Conservation (phyloP, 768 basidiomycete species). For the Nidularia pulvinata region DNA sequence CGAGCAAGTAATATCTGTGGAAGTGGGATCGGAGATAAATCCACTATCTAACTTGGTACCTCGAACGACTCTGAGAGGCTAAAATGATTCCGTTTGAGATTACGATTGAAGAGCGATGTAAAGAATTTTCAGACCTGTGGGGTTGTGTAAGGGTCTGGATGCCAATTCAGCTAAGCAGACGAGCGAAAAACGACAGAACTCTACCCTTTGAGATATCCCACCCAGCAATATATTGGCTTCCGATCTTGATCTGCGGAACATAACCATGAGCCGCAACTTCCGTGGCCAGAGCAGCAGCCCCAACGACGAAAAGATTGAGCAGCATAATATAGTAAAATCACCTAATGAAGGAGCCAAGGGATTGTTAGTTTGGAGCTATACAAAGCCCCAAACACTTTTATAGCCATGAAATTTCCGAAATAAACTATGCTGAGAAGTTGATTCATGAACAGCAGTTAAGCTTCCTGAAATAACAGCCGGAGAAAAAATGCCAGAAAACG, state of each 20-base stretch:
- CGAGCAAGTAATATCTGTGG: conserved; percentile 32
- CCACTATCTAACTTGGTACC: conserved; percentile 33
- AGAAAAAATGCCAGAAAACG: too few species aligned
- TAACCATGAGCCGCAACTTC: conserved; percentile 30
- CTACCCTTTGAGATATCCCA: conserved; percentile 29
- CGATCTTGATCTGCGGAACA: conserved; percentile 28
- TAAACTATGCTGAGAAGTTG: too few species aligned
- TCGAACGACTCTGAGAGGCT: conserved; percentile 32
- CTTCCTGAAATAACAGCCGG: too few species aligned
- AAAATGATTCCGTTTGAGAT: neutral
- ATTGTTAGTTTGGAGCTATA: too few species aligned
- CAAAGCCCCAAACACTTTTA: too few species aligned
- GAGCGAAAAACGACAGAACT: neutral
- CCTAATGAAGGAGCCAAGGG: too few species aligned
- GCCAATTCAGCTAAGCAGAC: neutral
- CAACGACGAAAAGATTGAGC: conserved; percentile 7
- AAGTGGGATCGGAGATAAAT: conserved; percentile 24
- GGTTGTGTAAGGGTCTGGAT: conserved; percentile 25
- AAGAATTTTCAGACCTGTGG: conserved; percentile 18
- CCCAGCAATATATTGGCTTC: conserved; percentile 25
- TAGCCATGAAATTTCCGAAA: too few species aligned
- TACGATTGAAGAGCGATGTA: neutral
- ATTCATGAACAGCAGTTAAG: too few species aligned
- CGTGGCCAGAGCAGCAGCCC: conserved; percentile 10
- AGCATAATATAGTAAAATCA: conserved; percentile 1